Conservation (phyloP, 768 basidiomycete genomes). For the Rhizopogon vinicolor region DNA sequence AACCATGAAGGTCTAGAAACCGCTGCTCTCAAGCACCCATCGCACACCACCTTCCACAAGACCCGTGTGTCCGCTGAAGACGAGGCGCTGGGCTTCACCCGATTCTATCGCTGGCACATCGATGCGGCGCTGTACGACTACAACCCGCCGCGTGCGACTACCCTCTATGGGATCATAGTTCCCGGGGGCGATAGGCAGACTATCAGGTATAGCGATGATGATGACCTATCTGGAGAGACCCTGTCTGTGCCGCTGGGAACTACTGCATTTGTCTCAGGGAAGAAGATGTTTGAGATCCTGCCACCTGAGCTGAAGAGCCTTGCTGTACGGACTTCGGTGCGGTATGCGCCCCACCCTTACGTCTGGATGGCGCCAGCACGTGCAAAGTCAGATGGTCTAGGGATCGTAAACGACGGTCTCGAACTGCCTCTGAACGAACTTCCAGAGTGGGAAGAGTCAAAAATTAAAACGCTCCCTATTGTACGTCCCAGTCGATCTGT, state of each 20-base stretch:
- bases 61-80: conserved; percentile 69
- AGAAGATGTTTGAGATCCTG: conserved; percentile 80
- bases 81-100: conserved; percentile 70
- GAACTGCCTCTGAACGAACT: conserved; percentile 66
- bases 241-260: conserved; percentile 80
- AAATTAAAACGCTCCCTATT: conserved; percentile 68
- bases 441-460: conserved; percentile 78
- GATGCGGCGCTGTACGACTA: conserved; percentile 81
- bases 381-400: conserved; percentile 74
- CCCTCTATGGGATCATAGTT: conserved; percentile 73
- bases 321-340: conserved; percentile 70
- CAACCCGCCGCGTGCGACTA: conserved; percentile 79
- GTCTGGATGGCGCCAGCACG: conserved; percentile 85
- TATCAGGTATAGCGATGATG: conserved; percentile 48
- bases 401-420: conserved; percentile 73
- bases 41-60: conserved; percentile 86
- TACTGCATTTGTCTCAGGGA: conserved; percentile 79
- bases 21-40: conserved; percentile 80
- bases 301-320: conserved; percentile 70
- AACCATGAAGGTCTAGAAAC: conserved; percentile 77
- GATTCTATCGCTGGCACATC: conserved; percentile 92
- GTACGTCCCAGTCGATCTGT: conserved; percentile 24
- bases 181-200: conserved; percentile 63
- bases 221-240: conserved; percentile 85
- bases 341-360: conserved; percentile 83